A percentile compares a stretch with the other conserved stretches of the same genome.
phyloP scores from a whole-genome alignment of 2,329 filamentous ascomycete genomes.

The Monosporascus sp. region DNA sequence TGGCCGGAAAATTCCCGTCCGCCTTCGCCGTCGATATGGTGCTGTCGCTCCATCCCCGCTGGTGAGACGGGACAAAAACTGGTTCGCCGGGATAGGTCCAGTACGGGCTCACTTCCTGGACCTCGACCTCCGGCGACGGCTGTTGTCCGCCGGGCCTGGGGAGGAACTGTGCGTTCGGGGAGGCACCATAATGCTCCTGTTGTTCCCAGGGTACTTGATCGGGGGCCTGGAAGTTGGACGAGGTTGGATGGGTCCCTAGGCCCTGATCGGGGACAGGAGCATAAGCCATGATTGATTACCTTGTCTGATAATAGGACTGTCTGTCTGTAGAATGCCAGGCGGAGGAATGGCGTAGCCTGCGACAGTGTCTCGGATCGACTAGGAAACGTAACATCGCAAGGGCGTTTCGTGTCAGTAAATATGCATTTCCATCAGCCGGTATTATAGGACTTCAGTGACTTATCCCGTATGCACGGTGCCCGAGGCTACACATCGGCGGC shows the following conservation, averaged over 20 bases:
- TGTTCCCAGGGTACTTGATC: conserved; percentile 1
- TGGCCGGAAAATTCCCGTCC: background rate
- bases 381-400: background rate
- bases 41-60: conserved; percentile 17
- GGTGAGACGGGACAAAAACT: conserved; percentile 8
- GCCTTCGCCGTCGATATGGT: conserved; percentile 9
- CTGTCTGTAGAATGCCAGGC: no score
- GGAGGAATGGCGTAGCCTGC: background rate
- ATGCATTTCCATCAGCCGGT: background rate
- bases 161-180: conserved; percentile 2
- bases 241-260: background rate
- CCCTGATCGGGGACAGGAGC: conserved; percentile 1
- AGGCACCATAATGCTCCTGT: conserved; percentile 2
- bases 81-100: conserved; percentile 2
- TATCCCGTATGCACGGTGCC: background rate
- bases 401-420: background rate
- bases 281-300: background rate
- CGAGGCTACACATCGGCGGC: no score
- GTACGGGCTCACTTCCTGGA: conserved; percentile 5
- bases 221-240: background rate
- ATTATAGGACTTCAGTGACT: background rate
- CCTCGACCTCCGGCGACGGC: conserved; percentile 1
- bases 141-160: conserved; percentile 1
- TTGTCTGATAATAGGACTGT: background rate
- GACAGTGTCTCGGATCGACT: background rate